Conservation (phyloP, 306 rosid species). For the Carpinus fangiana region DNA sequence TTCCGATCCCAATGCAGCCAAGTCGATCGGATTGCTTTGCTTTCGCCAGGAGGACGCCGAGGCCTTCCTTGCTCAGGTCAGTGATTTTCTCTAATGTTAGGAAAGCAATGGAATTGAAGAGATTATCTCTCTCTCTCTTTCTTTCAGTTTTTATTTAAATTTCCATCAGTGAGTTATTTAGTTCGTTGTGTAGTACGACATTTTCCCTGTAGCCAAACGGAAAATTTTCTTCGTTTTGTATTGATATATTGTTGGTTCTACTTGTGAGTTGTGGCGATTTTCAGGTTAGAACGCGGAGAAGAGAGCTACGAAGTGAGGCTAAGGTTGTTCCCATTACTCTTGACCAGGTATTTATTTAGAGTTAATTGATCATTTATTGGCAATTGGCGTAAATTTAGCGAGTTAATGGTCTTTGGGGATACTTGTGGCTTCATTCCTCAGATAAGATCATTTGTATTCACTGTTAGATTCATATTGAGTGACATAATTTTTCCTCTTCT, state of each 20-base stretch:
- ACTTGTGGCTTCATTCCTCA: not conserved
- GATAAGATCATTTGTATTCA: not conserved
- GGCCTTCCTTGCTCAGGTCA: slow-evolving; percentile 85
- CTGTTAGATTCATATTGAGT: not conserved
- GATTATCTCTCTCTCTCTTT: not conserved
- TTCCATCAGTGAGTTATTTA: not conserved
- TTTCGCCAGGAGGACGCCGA: slow-evolving; percentile 94
- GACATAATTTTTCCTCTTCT: not conserved
- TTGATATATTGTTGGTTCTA: not conserved
- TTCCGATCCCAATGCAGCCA: slow-evolving; percentile 69
- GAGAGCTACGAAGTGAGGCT: slow-evolving; percentile 65
- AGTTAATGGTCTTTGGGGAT: slow-evolving; percentile 16
- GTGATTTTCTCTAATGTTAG: not conserved
- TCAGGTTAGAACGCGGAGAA: slow-evolving; percentile 71
- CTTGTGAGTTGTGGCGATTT: slow-evolving; percentile 10
- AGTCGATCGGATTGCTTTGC: slow-evolving; percentile 90
- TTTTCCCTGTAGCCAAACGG: not conserved
- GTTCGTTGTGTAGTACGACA: not conserved
- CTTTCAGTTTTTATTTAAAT: not conserved
- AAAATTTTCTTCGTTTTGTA: not conserved
- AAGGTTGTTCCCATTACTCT: slow-evolving; percentile 87
- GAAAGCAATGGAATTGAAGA: not conserved
- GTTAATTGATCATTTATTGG: not conserved
- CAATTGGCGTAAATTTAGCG: not conserved
- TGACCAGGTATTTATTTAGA: slow-evolving; percentile 66